phyloP scores from a whole-genome alignment of 345 rosid species.

The Combretum micranthum region DNA sequence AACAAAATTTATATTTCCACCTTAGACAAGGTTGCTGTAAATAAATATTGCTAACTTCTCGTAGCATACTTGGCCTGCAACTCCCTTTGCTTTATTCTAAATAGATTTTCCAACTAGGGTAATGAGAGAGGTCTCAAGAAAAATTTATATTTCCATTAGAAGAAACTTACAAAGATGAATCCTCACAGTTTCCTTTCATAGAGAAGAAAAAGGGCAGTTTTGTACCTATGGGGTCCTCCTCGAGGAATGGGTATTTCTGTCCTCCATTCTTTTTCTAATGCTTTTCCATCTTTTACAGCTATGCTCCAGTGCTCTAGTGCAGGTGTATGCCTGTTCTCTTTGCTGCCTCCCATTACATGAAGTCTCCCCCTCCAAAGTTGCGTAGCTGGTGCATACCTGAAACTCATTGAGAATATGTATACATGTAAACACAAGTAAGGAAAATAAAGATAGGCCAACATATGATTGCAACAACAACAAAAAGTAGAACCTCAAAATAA shows the following conservation, averaged over 20 bases:
- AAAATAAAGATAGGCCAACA: not conserved
- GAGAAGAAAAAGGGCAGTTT: not conserved
- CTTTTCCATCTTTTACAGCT: conserved; percentile 83
- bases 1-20: too few species aligned
- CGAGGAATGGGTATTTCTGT: conserved; percentile 86
- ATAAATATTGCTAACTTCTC: too few species aligned
- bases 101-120: too few species aligned
- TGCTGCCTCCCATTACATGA: conserved; percentile 99
- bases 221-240: conserved; percentile 96
- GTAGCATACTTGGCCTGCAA: too few species aligned
- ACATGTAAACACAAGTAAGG: not conserved
- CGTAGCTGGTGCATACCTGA: conserved; percentile 97
- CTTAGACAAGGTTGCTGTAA: too few species aligned
- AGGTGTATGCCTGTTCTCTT: conserved; percentile 85
- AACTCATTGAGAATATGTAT: conserved; percentile 4
- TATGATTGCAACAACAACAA: conserved; percentile 1
- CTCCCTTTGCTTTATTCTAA: too few species aligned
- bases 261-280: conserved; percentile 81
- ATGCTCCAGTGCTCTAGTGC: conserved; percentile 88
- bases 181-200: not conserved
- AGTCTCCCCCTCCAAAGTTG: conserved; percentile 97
- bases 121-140: too few species aligned
- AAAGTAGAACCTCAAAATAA: not conserved
- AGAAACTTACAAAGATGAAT: too few species aligned
- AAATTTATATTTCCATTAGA: too few species aligned